These are phyloP conservation scores for Cystofilobasidium macerans DNA, from an alignment of 768 basidiomycete genomes.

Conservation along the genomic window DNA sequence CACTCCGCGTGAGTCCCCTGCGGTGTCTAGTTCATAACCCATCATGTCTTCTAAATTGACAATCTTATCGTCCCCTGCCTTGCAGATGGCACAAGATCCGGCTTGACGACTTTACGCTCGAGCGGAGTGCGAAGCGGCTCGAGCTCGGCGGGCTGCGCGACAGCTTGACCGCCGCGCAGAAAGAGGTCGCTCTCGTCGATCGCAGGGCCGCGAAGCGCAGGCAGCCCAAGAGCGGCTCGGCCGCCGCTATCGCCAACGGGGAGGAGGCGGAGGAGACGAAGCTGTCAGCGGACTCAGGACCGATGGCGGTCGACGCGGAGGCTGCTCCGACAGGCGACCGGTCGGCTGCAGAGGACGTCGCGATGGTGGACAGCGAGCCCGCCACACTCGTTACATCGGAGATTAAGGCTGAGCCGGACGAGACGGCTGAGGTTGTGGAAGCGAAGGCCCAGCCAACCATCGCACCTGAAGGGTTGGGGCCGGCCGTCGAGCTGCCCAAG, in stretches of 20 bases:
- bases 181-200: background rate
- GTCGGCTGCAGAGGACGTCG: background rate
- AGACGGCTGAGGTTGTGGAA: too few relatives aligned
- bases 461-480: too few relatives aligned
- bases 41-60: too few relatives aligned
- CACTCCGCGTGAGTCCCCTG: constrained; percentile 53
- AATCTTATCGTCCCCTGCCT: background rate
- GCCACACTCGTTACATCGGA: background rate
- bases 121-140: background rate
- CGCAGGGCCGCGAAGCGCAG: background rate
- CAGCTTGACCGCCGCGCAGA: background rate
- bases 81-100: constrained; percentile 2
- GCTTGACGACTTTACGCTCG: background rate
- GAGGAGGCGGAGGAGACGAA: background rate
- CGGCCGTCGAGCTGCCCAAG: too few relatives aligned
- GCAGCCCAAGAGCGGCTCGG: background rate
- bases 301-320: too few relatives aligned
- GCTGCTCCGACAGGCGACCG: background rate
- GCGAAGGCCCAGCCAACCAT: too few relatives aligned
- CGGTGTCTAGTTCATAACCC: too few relatives aligned
- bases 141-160: background rate
- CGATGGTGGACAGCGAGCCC: too few relatives aligned
- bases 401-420: background rate
- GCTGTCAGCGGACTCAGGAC: background rate
- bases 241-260: background rate